Base-by-base conservation (phyloP, 345 rosid species). In the Cardiospermum halicacabum region DNA sequence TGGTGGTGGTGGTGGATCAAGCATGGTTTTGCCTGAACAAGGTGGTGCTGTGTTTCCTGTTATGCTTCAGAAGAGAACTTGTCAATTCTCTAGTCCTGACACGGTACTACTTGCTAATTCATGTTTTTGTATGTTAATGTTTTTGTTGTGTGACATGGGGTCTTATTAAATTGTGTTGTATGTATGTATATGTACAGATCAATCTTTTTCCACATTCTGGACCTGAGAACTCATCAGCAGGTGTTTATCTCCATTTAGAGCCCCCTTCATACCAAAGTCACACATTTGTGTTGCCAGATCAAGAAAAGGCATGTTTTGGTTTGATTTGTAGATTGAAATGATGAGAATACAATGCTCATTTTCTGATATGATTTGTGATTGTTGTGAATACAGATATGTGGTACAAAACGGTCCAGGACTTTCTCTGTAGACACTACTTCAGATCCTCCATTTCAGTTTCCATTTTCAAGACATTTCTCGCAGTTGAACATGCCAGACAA, bases 261-360 rank as follows among this genome's bases (percentile, higher is more conserved):
- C 87, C 83, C 71, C 91, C 85, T 85, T 77, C 86, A 77, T 78
- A 61, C 87, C 95, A 84, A 80, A 69, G 65, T 21, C 32, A 56
- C 71, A 26, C 68, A 65, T 26, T 74, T 71, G 1, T 48, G 5
- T 60, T 51, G 73, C 77, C 77, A 5, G 75, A 78, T 0, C 80
- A 82, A 69, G 83, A 83, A 60, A 76, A 82, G 88, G 86, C 64
- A 72, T 61, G 54, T n/a, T n/a, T n/a, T n/a, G n/a, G n/a, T n/a
- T n/a, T n/a, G n/a, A n/a, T n/a, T n/a, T 34, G 39, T 34, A 4
- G 39, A 34, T 11, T 34, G 39, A 7, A 5, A 16, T 54, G 55
- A 62, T 43, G 57, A 36, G 53, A 66, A 40, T 16, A 11, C 31
- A 58, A 39, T 32, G 4, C n/a, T 57, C 48, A 25, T 39, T 45